These are phyloP conservation scores for Lunasporangiospora selenospora DNA, from an alignment of 192 early-diverging fungal species.

Conservation along the genomic window DNA sequence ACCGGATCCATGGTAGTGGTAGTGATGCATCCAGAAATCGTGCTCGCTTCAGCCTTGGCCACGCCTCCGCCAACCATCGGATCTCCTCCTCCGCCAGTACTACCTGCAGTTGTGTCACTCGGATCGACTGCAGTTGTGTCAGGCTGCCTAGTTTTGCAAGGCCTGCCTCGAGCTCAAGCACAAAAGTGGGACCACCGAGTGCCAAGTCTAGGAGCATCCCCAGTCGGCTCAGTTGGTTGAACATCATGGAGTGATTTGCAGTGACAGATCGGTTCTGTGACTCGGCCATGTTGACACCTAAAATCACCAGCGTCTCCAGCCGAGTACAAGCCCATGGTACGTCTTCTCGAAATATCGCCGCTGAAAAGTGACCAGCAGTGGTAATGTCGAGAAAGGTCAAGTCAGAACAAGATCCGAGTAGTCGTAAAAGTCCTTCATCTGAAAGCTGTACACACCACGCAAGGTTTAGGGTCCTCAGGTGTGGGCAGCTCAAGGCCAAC, in stretches of 20 bases:
- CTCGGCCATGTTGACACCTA: conserved; percentile 30
- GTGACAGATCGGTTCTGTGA: neutral
- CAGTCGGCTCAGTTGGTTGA: conserved; percentile 30
- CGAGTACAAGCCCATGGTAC: conserved; percentile 15
- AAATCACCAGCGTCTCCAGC: conserved; percentile 29
- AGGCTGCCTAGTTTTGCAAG: conserved; percentile 14
- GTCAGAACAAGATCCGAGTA: neutral
- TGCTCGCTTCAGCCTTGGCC: conserved; percentile 40
- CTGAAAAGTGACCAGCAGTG: conserved; percentile 3
- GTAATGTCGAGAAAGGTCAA: conserved; percentile 28
- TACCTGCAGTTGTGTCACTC: conserved; percentile 20
- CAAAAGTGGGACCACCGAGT: conserved; percentile 23
- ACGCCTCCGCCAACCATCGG: conserved; percentile 36
- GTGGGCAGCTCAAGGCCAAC: conserved; percentile 9
- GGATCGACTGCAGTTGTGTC: conserved; percentile 20
- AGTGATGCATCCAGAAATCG: conserved; percentile 17
- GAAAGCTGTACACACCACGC: conserved; percentile 21
- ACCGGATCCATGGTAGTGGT: conserved; percentile 33
- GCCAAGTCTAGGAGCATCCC: conserved; percentile 22
- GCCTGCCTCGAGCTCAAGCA: conserved; percentile 23
- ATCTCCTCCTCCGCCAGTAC: conserved; percentile 38
- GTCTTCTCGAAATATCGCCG: conserved; percentile 18
- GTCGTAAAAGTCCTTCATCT: conserved; percentile 12
- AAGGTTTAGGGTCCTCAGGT: conserved; percentile 25
- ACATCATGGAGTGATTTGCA: conserved; percentile 33